Base-by-base conservation (phyloP, 1,284 basidiomycete species). In the Pseudozyma thailandica region DNA sequence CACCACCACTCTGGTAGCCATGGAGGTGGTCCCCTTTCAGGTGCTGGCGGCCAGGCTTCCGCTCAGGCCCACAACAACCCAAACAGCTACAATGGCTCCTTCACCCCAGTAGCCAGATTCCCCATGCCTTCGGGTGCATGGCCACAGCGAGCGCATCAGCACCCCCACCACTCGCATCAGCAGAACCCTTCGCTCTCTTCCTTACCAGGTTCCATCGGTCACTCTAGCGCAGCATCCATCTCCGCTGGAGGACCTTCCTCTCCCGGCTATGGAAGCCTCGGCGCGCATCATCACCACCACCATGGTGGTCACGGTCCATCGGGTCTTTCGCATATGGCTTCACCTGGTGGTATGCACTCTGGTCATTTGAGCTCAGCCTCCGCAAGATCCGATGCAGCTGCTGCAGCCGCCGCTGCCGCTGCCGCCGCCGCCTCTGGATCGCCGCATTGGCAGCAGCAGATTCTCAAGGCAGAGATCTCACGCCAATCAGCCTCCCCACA, bases 401-500 rank as follows among this genome's bases (percentile, higher is more conserved):
- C 63, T 10, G 56, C 61, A 7, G 53, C 66, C 10, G 53, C 77
- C 0, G 62, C 64, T 4, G 53, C 76, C 0, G 62, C 64, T 4
- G 51, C 70, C 16, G 63, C 59, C 15, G 58, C 65, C 4, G 70
- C 65, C 21, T 72, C 61, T 13, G 51, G 58, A 2, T 73, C 74
- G 8, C 65, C 75, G 13, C 78, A 82, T 52, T 82, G 80, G 80
- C 76, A 80, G 57, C 73, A 77, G 45, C 80, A 82, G 70, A 62
- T 82, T 18, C 35, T 78, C 49, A 78, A 80, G 42, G 78, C 78
- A 43, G 78, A 79, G 83, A 83, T 85, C 33, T 87, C 86, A n/a
- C 82, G 87, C 39, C 81, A 85, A 45, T 84, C 86, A 2, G 83
- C 84, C 8, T 84, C 86, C 15, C 86, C 87, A 0, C 87, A 88